Conservation (phyloP, 306 rosid genomes). For the Trichosanthes cucumerina region DNA sequence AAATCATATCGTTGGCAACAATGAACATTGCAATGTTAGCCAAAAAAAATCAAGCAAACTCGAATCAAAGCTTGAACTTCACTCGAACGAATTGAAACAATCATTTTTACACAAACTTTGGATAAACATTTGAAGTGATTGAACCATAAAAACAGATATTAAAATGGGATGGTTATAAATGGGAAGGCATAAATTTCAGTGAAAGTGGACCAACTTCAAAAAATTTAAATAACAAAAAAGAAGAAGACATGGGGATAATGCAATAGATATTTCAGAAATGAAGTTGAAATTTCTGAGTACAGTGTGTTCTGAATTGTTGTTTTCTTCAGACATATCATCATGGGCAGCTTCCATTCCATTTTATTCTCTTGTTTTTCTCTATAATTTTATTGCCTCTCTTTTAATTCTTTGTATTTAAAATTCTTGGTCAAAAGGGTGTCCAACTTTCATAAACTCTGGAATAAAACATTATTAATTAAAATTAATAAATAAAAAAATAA, state of each 20-base stretch:
- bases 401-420: background rate
- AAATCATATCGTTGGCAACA: no score
- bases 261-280: background rate
- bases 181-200: constrained; percentile 2
- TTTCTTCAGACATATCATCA: constrained; percentile 39
- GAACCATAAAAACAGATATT: background rate
- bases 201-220: background rate
- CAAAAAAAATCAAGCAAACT: no score
- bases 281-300: constrained; percentile 16
- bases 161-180: background rate
- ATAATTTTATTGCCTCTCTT: background rate
- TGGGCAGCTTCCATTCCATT: constrained; percentile 45
- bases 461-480: background rate
- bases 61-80: no score
- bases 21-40: no score
- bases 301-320: constrained; percentile 21
- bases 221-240: background rate
- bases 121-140: no score
- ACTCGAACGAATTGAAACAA: no score
- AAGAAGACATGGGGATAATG: constrained; percentile 2
- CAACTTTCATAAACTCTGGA: background rate
- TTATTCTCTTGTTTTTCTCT: constrained; percentile 6
- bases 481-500: background rate
- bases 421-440: background rate
- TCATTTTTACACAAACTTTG: no score